Conservation (phyloP, 768 basidiomycete species). For the Russula brevipes region DNA sequence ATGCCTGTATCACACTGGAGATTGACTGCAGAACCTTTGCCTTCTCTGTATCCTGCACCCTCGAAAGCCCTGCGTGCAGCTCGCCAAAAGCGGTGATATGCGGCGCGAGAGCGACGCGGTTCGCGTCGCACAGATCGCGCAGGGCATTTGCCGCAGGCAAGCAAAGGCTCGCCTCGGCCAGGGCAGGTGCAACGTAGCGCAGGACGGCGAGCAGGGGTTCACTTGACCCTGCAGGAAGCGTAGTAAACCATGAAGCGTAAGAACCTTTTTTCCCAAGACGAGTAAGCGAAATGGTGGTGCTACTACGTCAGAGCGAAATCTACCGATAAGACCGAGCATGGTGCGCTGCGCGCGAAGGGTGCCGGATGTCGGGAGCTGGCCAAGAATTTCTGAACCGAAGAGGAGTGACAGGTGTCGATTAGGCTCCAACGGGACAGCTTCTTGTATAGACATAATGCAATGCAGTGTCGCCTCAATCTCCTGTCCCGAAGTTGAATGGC, state of each 20-base stretch:
- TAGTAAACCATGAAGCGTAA: conserved; percentile 78
- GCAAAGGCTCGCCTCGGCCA: conserved; percentile 60
- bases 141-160: conserved; percentile 76
- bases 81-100: conserved; percentile 83
- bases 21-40: conserved; percentile 90
- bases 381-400: conserved; percentile 70
- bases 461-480: conserved; percentile 84
- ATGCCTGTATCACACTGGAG: conserved; percentile 86
- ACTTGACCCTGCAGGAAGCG: conserved; percentile 35
- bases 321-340: conserved; percentile 69
- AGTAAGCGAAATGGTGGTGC: background rate
- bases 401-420: conserved; percentile 53
- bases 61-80: conserved; percentile 68
- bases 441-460: conserved; percentile 81
- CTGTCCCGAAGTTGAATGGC: conserved; percentile 36
- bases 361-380: conserved; percentile 59
- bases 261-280: conserved; percentile 40
- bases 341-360: conserved; percentile 67
- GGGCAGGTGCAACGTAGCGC: conserved; percentile 62
- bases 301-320: conserved; percentile 18
- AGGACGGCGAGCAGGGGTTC: conserved; percentile 58
- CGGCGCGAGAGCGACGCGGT: conserved; percentile 73
- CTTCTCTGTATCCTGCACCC: conserved; percentile 82
- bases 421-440: conserved; percentile 66
- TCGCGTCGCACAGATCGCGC: conserved; percentile 84